Percentiles rank a stretch among this genome's conserved stretches.
These are phyloP conservation scores for Bipolaris zeicola DNA, from an alignment of 2,329 filamentous ascomycete species.

Conservation along the genomic window DNA sequence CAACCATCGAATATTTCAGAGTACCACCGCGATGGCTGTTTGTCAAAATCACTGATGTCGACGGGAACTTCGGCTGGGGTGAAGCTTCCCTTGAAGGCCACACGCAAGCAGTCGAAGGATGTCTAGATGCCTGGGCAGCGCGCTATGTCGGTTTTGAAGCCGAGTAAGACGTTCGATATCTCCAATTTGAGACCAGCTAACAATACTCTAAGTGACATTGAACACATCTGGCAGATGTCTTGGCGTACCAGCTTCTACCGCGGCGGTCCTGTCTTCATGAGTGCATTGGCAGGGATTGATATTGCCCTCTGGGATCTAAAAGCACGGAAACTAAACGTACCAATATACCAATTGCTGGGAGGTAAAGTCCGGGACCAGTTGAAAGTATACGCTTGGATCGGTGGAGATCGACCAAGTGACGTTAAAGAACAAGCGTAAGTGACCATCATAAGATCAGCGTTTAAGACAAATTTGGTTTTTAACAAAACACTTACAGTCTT, in stretches of 20 bases:
- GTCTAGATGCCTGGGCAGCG: slow-evolving; percentile 68
- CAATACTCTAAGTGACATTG: slow-evolving; percentile 67
- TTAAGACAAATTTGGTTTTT: too few relatives aligned
- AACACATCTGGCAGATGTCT: slow-evolving; percentile 78
- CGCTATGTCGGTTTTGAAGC: slow-evolving; percentile 71
- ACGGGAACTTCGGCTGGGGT: slow-evolving; percentile 71
- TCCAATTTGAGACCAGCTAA: background rate
- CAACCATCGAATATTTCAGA: slow-evolving; percentile 73
- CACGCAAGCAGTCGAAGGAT: slow-evolving; percentile 74
- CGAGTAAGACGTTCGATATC: slow-evolving; percentile 57
- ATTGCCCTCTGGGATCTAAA: slow-evolving; percentile 83
- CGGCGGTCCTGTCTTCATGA: slow-evolving; percentile 81
- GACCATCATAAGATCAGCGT: background rate
- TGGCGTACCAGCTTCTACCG: slow-evolving; percentile 76
- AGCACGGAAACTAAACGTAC: slow-evolving; percentile 66
- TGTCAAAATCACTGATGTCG: slow-evolving; percentile 74
- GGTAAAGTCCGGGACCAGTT: slow-evolving; percentile 74
- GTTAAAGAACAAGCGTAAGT: slow-evolving; percentile 66
- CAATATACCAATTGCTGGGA: slow-evolving; percentile 74
- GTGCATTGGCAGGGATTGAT: slow-evolving; percentile 75
- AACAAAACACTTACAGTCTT: slow-evolving; percentile 50
- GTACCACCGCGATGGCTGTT: slow-evolving; percentile 78
- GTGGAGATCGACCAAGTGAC: slow-evolving; percentile 72
- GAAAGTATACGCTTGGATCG: slow-evolving; percentile 79
- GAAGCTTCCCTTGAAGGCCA: slow-evolving; percentile 77